A percentile compares a stretch with the other conserved stretches of the same genome.
Conservation (phyloP, 2,329 filamentous ascomycete species). For the Onygenales sp. region DNA sequence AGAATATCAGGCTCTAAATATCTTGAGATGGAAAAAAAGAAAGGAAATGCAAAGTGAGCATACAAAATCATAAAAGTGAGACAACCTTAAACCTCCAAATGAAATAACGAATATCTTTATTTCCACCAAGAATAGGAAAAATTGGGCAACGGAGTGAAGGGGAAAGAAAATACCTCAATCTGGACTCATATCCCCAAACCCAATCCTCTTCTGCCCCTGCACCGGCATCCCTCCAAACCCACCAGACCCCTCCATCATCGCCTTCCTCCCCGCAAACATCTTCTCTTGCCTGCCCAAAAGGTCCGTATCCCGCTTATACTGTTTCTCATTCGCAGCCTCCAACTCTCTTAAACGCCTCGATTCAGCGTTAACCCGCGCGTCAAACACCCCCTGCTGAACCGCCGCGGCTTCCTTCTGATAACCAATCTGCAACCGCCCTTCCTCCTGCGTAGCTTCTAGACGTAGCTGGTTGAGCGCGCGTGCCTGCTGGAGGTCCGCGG, state of each 20-base stretch:
- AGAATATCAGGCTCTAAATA: no score
- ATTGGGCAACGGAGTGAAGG: neutral
- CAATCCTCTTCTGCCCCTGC: neutral
- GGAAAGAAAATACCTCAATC: slow-evolving; percentile 4
- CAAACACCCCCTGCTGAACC: slow-evolving; percentile 8
- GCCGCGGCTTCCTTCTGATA: slow-evolving; percentile 5
- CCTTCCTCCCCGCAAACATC: slow-evolving; percentile 6
- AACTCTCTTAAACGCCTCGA: slow-evolving; percentile 8
- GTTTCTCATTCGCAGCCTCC: slow-evolving; percentile 10
- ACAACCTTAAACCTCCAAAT: neutral
- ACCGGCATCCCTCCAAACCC: neutral
- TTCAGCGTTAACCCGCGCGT: slow-evolving; percentile 8
- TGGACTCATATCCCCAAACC: slow-evolving; percentile 6
- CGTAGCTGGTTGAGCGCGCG: slow-evolving; percentile 7
- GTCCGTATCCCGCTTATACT: slow-evolving; percentile 11
- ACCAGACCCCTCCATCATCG: slow-evolving; percentile 1
- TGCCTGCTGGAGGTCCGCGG: slow-evolving; percentile 8
- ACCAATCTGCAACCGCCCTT: slow-evolving; percentile 8
- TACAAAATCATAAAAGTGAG: neutral
- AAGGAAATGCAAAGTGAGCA: neutral
- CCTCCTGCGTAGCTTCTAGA: slow-evolving; percentile 7
- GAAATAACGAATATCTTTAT: neutral
- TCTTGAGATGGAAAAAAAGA: neutral
- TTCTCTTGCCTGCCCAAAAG: slow-evolving; percentile 9
- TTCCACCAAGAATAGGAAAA: neutral